Evolutionary conservation across 148 eudicot genomes (phyloP).

Genomic region (Rhododendron ovatum): DNA sequence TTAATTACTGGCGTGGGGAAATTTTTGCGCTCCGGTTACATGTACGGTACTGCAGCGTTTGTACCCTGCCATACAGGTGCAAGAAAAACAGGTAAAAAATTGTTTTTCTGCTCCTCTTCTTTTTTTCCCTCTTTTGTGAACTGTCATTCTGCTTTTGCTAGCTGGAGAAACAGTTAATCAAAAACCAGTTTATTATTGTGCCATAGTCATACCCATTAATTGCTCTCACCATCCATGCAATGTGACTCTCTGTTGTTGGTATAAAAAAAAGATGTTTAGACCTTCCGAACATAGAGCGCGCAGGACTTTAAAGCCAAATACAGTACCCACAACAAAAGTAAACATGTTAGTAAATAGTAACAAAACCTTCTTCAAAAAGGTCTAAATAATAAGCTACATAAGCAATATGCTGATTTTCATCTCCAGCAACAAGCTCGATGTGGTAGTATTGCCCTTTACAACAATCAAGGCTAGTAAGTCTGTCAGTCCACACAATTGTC

Average conservation of each 20-base stretch:
- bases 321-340: not conserved
- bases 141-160: too few relatives aligned
- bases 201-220: not conserved
- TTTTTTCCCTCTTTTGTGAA: too few relatives aligned
- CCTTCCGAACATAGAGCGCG: not conserved
- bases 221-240: not conserved
- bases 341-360: not conserved
- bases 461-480: not conserved
- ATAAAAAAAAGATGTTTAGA: not conserved
- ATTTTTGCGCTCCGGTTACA: not conserved
- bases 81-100: too few relatives aligned
- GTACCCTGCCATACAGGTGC: not conserved
- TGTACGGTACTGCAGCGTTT: not conserved
- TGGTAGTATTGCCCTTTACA: not conserved
- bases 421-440: not conserved
- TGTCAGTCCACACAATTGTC: not conserved
- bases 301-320: not conserved
- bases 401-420: not conserved
- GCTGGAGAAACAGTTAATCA: too few relatives aligned
- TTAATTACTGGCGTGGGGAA: not conserved
- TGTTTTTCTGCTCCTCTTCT: too few relatives aligned
- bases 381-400: not conserved
- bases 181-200: not conserved
- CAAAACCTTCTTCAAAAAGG: not conserved
- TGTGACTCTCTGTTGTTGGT: not conserved